phyloP scores from a whole-genome alignment of 495 filamentous ascomycete species.

The Trypethelium eluteriae region DNA sequence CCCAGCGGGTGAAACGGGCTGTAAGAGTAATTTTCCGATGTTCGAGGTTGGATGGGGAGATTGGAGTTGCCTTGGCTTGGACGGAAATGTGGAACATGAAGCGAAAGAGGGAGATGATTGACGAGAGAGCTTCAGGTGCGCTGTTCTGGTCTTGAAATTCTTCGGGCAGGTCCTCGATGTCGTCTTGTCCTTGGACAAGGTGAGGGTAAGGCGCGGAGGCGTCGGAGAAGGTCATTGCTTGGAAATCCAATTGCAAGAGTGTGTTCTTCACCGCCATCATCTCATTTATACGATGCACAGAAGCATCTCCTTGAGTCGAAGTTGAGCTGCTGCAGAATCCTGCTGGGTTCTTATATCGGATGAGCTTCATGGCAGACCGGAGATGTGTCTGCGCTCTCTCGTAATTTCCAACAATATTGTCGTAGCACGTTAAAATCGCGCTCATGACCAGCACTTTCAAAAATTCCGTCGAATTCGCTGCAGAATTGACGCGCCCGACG shows the following conservation, averaged over 20 bases:
- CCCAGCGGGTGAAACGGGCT: not conserved
- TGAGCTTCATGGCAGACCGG: not conserved
- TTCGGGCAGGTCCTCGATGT: not conserved
- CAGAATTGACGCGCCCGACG: not conserved
- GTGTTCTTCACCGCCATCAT: not conserved
- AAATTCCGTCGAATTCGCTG: not conserved
- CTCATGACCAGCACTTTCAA: not conserved
- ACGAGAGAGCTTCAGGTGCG: not conserved
- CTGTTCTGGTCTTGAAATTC: not conserved
- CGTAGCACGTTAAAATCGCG: not conserved
- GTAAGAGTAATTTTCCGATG: not conserved
- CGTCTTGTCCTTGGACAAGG: not conserved
- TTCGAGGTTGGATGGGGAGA: not conserved
- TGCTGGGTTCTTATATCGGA: not conserved
- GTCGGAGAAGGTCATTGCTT: not conserved
- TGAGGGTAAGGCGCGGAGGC: not conserved
- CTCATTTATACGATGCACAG: not conserved
- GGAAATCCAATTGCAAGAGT: not conserved
- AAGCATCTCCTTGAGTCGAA: not conserved
- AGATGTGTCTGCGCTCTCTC: not conserved
- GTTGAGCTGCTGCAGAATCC: not conserved
- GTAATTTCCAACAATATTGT: not conserved
- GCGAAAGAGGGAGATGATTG: not conserved
- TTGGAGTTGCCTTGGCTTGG: not conserved
- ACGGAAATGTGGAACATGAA: not conserved